Conservation (phyloP, 2,329 filamentous ascomycete species). For the Colletotrichum chlorophyti region DNA sequence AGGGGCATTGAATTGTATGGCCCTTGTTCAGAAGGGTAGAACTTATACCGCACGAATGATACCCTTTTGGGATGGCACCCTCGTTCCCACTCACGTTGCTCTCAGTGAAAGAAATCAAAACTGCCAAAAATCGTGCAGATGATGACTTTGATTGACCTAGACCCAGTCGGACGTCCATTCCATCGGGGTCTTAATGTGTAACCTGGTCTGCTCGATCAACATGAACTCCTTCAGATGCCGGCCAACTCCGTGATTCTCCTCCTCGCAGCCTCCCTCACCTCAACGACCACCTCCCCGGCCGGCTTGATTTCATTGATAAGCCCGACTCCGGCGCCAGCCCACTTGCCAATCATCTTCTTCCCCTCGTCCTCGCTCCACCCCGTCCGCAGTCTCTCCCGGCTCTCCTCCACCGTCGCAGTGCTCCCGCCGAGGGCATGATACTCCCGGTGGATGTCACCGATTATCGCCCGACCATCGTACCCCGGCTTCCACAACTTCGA, state of each 20-base stretch:
- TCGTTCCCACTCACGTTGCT: not conserved
- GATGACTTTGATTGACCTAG: not conserved
- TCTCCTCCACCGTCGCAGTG: constrained; percentile 42
- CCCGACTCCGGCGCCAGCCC: constrained; percentile 53
- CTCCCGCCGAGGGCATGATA: constrained; percentile 35
- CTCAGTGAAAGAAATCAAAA: no score
- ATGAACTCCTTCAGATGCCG: constrained; percentile 14
- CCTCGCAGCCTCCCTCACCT: constrained; percentile 46
- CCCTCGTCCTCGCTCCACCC: constrained; percentile 43
- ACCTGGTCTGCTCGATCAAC: no score
- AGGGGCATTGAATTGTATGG: constrained; percentile 43
- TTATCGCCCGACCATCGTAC: constrained; percentile 53
- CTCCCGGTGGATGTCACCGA: constrained; percentile 46
- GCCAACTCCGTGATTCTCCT: constrained; percentile 40
- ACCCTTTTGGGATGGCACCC: not conserved
- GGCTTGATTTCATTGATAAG: constrained; percentile 49
- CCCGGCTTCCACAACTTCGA: constrained; percentile 46
- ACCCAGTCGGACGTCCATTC: no score
- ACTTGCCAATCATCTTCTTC: constrained; percentile 41
- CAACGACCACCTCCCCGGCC: constrained; percentile 50
- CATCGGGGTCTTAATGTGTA: no score
- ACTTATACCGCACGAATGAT: no score
- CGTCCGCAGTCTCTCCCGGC: constrained; percentile 44
- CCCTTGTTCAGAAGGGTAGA: not conserved
- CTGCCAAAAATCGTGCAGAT: no score